phyloP scores from a whole-genome alignment of 768 basidiomycete species.

The Lactarius quietus region DNA sequence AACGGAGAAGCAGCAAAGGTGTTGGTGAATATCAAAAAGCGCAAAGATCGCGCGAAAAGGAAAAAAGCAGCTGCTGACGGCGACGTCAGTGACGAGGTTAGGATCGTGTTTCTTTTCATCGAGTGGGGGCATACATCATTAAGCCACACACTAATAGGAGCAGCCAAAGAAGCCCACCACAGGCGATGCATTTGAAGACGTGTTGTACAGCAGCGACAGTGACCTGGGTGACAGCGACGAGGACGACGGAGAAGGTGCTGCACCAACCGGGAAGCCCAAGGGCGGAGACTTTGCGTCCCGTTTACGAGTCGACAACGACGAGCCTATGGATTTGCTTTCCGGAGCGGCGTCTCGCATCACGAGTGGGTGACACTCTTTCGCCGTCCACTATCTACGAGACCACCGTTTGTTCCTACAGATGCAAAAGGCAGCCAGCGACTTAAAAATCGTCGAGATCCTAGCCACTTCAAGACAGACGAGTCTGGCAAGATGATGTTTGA shows the following conservation, averaged over 20 bases:
- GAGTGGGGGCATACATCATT: neutral
- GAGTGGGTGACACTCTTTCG: slow-evolving; percentile 43
- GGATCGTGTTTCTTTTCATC: slow-evolving; percentile 32
- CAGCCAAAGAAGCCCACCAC: slow-evolving; percentile 44
- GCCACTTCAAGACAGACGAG: slow-evolving; percentile 84
- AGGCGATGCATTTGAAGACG: slow-evolving; percentile 95
- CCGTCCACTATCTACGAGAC: neutral
- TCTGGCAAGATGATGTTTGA: slow-evolving; percentile 76
- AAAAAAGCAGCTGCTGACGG: slow-evolving; percentile 61
- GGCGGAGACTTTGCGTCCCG: slow-evolving; percentile 50
- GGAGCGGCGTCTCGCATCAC: slow-evolving; percentile 70
- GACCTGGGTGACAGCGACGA: slow-evolving; percentile 75
- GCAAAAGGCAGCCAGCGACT: slow-evolving; percentile 47
- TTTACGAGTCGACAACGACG: slow-evolving; percentile 82
- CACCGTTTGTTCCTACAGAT: slow-evolving; percentile 35
- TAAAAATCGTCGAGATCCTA: slow-evolving; percentile 83
- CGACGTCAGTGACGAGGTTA: slow-evolving; percentile 56
- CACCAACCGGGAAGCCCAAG: slow-evolving; percentile 39
- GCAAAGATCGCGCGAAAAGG: slow-evolving; percentile 89
- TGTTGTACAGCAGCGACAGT: slow-evolving; percentile 94
- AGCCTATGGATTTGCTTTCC: slow-evolving; percentile 92
- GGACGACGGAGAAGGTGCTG: slow-evolving; percentile 40
- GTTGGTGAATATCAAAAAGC: slow-evolving; percentile 89
- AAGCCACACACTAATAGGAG: slow-evolving; percentile 27
- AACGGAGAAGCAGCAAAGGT: slow-evolving; percentile 83